These are phyloP conservation scores for Yamadazyma spencermartinsiae DNA, from an alignment of 1,139 yeast genomes.

Conservation along the genomic window DNA sequence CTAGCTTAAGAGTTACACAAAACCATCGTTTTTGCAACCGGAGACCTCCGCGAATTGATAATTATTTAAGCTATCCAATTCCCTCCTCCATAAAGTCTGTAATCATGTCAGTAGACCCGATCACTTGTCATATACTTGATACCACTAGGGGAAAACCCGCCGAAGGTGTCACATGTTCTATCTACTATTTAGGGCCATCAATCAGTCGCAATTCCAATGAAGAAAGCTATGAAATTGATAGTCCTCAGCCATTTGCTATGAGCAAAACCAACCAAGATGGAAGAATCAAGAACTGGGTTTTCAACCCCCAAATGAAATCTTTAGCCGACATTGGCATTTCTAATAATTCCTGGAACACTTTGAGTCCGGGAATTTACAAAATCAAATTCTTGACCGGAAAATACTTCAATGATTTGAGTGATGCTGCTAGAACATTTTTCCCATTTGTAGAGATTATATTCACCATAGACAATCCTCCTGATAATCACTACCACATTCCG, in stretches of 20 bases:
- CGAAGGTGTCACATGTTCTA: conserved; percentile 57
- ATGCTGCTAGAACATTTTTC: conserved; percentile 56
- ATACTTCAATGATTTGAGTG: conserved; percentile 48
- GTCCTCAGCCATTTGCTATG: conserved; percentile 51
- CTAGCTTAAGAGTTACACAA: too few species aligned
- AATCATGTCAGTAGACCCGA: conserved; percentile 47
- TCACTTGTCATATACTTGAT: conserved; percentile 86
- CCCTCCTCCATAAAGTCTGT: neutral
- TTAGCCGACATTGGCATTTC: conserved; percentile 31
- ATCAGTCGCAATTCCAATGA: conserved; percentile 27
- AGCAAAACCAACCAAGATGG: conserved; percentile 79
- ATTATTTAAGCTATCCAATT: neutral
- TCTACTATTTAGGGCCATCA: conserved; percentile 40
- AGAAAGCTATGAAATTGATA: conserved; percentile 26
- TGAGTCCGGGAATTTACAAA: conserved; percentile 66
- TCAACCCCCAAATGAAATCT: conserved; percentile 36
- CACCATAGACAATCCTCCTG: conserved; percentile 63
- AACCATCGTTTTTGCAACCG: too few species aligned
- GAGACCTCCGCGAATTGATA: conserved; percentile 4
- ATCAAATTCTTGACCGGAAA: conserved; percentile 73
- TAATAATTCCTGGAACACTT: conserved; percentile 36
- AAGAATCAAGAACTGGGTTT: conserved; percentile 67
- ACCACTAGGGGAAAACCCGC: conserved; percentile 88
- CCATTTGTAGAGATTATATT: conserved; percentile 82
- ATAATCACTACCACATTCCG: conserved; percentile 85